These are phyloP conservation scores for Blastobotrys capitulatus DNA, from an alignment of 1,139 yeast genomes.

Conservation along the genomic window DNA sequence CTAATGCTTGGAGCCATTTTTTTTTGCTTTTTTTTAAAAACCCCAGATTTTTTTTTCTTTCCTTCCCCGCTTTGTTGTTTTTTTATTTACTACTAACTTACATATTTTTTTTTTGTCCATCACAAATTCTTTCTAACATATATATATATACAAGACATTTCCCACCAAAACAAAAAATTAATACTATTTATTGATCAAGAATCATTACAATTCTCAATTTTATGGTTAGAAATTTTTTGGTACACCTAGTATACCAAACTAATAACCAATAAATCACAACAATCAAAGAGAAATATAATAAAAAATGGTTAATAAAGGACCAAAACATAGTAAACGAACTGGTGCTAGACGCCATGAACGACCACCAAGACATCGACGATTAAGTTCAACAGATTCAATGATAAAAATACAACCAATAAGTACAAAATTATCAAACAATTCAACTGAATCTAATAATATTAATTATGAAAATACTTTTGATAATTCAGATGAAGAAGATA, in stretches of 20 bases:
- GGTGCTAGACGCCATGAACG: conserved; percentile 6
- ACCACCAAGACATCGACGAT: not conserved
- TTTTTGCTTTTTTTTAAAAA: not conserved
- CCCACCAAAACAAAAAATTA: too few species aligned
- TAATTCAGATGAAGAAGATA: not conserved
- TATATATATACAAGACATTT: too few species aligned
- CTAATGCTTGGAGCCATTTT: too few species aligned
- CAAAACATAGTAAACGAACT: not conserved
- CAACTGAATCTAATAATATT: conserved; percentile 1
- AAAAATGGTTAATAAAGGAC: conserved; percentile 5
- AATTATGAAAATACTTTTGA: conserved; percentile 2
- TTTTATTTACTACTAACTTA: not conserved
- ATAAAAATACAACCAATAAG: not conserved
- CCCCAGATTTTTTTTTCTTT: not conserved
- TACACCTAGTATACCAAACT: too few species aligned
- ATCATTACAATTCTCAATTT: too few species aligned
- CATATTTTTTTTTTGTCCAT: too few species aligned
- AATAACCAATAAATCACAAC: too few species aligned
- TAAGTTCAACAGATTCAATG: not conserved
- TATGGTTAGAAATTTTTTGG: too few species aligned
- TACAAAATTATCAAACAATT: not conserved
- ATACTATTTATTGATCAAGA: too few species aligned
- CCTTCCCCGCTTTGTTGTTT: not conserved
- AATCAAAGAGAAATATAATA: not conserved
- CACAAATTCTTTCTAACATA: too few species aligned